Conservation (phyloP, 768 basidiomycete species). For the Tephrocybe sp. region DNA sequence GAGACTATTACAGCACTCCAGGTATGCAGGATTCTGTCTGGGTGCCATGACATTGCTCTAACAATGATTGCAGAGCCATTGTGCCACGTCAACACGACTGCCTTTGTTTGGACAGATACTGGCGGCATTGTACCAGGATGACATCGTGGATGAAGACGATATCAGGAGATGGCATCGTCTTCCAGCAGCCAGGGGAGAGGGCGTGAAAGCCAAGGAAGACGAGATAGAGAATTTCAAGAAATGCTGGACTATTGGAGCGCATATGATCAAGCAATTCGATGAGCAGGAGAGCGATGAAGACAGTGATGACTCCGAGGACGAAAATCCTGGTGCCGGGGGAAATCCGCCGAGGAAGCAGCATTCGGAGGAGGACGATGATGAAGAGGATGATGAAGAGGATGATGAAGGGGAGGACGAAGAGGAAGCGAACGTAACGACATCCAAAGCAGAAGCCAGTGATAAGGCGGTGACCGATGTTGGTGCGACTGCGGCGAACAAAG, state of each 20-base stretch:
- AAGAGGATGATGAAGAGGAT: background rate
- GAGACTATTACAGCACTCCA: conserved; percentile 80
- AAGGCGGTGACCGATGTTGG: too few species aligned
- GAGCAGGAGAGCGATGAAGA: conserved; percentile 47
- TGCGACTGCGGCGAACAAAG: too few species aligned
- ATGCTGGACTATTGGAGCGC: conserved; percentile 67
- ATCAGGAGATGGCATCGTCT: conserved; percentile 82
- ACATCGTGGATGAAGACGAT: conserved; percentile 88
- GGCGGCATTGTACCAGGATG: conserved; percentile 84
- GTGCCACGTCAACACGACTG: conserved; percentile 58
- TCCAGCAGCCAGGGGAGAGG: conserved; percentile 52
- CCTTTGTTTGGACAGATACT: conserved; percentile 83
- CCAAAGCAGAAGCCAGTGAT: too few species aligned
- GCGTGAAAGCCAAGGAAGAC: conserved; percentile 30
- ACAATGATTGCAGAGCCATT: conserved; percentile 48
- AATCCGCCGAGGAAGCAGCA: background rate
- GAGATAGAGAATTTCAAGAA: conserved; percentile 57
- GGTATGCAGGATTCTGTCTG: conserved; percentile 35
- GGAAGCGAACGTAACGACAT: background rate
- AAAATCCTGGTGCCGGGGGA: background rate
- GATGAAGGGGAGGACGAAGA: background rate
- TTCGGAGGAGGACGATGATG: conserved; percentile 2
- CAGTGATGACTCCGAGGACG: conserved; percentile 9
- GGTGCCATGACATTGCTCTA: background rate
- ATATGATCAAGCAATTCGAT: conserved; percentile 80